Evolutionary conservation across 257 asterid genomes (phyloP), one percentile per base, ranked within the genome.

Genomic region (Petunia secreta): DNA sequence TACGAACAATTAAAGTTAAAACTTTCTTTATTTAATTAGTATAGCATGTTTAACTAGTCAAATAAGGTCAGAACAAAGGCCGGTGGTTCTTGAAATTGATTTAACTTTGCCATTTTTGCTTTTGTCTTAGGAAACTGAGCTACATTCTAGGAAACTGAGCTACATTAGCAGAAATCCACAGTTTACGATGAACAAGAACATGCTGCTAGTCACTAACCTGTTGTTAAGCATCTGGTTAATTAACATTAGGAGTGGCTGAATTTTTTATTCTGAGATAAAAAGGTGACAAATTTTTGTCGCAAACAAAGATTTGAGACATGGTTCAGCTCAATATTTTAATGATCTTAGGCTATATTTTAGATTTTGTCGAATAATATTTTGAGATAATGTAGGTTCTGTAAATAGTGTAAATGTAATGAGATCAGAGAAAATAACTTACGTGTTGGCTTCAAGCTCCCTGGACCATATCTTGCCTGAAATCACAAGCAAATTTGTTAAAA

Each of bases 401-500:
- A 4, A 5, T 4, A 60, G 10, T 10, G 16, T 55, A 55, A 44
- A 80, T 67, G 38, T n/a, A 55, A 80, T 14, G n/a, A 7, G 36
- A 60, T 9, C 4, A 6, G 5, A 66, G 54, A 7, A 25, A 4
- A 55, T 1, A 25, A 25, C 88, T 80, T 80, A 85, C 88, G 82
- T 38, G 55, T 2, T 10, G 44, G 36, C 67, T 68, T 82, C 44
- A 85, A 60, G 71, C 86, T 85, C 13, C 85, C 85, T 7, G 78
- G 84, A 73, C 88, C 88, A 38, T 82, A 80, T 46, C 25, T 63
- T 54, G 84, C 63, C 85, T 82, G 84, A 62, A 78, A 63, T 9
- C 0, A 41, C 4, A 66, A 75, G 34, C 2, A 54, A 10, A 38
- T 44, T 14, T 15, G 10, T 53, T 11, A 80, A 62, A 9, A 77